Conservation (phyloP, 2,329 filamentous ascomycete genomes). For the Talaromyces marneffei region DNA sequence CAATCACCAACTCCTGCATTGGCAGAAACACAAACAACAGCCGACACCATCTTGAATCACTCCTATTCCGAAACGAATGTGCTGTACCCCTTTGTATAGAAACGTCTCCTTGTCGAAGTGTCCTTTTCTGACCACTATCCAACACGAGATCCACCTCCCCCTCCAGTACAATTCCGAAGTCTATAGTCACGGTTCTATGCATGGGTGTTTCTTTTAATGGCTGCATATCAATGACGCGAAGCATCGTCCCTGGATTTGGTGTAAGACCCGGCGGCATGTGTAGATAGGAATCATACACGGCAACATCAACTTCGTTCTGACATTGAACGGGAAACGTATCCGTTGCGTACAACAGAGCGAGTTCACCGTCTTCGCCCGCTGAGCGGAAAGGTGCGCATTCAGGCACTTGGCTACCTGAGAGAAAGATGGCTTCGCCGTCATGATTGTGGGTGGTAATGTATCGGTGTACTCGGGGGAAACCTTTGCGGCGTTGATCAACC, state of each 20-base stretch:
- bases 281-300: conserved; percentile 29
- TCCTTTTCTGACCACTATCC: conserved; percentile 30
- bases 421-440: conserved; percentile 33
- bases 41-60: conserved; percentile 24
- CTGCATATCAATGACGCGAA: conserved; percentile 31
- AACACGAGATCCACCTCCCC: conserved; percentile 33
- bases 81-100: conserved; percentile 29
- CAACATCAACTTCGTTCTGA: conserved; percentile 29
- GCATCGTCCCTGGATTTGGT: conserved; percentile 26
- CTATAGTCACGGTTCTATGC: conserved; percentile 35
- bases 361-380: conserved; percentile 26
- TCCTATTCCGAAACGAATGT: conserved; percentile 28
- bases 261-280: conserved; percentile 31
- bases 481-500: conserved; percentile 18
- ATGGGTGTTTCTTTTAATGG: conserved; percentile 31
- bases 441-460: conserved; percentile 36
- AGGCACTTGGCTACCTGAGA: conserved; percentile 29
- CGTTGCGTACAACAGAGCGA: conserved; percentile 28
- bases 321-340: conserved; percentile 23
- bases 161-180: conserved; percentile 35
- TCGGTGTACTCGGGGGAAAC: conserved; percentile 30
- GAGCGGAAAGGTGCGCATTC: conserved; percentile 28
- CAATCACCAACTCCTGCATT: conserved; percentile 29
- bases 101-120: conserved; percentile 32
- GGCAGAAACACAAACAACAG: conserved; percentile 30